A percentile compares a stretch with the other conserved stretches of the same genome.
Evolutionary conservation across 2,329 filamentous ascomycete genomes (phyloP).

Genomic region (Sarocladium kiliense): DNA sequence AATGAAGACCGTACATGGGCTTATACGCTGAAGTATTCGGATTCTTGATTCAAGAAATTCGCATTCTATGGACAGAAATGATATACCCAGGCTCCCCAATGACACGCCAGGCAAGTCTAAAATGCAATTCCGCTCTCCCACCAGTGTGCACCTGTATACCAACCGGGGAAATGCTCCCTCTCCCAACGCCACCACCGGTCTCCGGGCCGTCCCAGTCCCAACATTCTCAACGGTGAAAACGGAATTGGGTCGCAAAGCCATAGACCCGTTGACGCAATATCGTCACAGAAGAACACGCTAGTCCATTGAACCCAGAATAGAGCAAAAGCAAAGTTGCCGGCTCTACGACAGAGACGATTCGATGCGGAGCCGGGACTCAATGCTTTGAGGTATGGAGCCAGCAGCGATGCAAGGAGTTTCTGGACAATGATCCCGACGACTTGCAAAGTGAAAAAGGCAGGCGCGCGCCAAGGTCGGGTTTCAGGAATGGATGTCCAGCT

Average conservation of each 20-base stretch:
- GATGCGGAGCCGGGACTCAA: constrained; percentile 14
- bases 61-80: too few relatives aligned
- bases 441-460: constrained; percentile 70
- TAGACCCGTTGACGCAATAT: constrained; percentile 67
- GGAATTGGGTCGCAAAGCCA: constrained; percentile 84
- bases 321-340: constrained; percentile 58
- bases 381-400: constrained; percentile 16
- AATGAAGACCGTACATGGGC: neutral
- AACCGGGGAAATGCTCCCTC: constrained; percentile 42
- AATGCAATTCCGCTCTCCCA: constrained; percentile 39
- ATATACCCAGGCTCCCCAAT: too few relatives aligned
- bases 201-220: constrained; percentile 57
- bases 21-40: too few relatives aligned
- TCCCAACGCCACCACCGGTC: constrained; percentile 67
- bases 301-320: constrained; percentile 65
- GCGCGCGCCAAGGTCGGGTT: constrained; percentile 45
- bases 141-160: constrained; percentile 60
- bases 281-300: constrained; percentile 62
- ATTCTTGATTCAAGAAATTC: neutral
- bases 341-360: constrained; percentile 41
- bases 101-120: constrained; percentile 14
- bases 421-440: constrained; percentile 62
- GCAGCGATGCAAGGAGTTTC: constrained; percentile 27
- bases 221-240: constrained; percentile 60
- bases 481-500: constrained; percentile 59